These are phyloP conservation scores for Pseudisothecium myosuroides DNA, from an alignment of 225 moss, liverwort and hornwort species.

Conservation along the genomic window DNA sequence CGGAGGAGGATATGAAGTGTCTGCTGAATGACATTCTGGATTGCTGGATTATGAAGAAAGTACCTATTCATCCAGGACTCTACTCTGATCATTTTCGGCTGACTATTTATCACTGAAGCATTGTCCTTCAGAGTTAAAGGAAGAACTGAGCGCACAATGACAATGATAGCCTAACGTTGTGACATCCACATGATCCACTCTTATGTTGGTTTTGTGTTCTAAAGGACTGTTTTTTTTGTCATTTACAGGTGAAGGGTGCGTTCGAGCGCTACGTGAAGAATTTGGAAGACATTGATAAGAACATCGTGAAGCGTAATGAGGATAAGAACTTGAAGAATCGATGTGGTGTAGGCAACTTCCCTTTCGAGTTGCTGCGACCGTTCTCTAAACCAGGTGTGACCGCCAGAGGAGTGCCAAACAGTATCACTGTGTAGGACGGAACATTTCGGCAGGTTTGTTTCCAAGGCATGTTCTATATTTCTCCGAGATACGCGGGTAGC, in stretches of 20 bases:
- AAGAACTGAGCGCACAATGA: background rate
- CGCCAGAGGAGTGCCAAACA: conserved; percentile 40
- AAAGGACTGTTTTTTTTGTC: no score
- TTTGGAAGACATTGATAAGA: background rate
- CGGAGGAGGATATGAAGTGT: background rate
- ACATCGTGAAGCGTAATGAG: conserved; percentile 23
- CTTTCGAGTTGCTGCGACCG: conserved; percentile 30
- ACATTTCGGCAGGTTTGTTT: background rate
- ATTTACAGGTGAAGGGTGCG: conserved; percentile 6
- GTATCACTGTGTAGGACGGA: conserved; percentile 27
- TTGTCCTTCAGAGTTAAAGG: background rate
- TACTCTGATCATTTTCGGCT: background rate
- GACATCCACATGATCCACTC: background rate
- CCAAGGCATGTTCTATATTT: background rate
- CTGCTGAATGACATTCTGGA: background rate
- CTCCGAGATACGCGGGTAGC: background rate
- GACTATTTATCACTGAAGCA: background rate
- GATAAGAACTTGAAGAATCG: conserved; percentile 25
- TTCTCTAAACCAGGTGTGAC: conserved; percentile 31
- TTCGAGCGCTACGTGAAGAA: conserved; percentile 8
- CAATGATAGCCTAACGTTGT: background rate
- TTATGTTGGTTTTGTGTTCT: background rate
- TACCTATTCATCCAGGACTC: background rate
- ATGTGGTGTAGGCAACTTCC: conserved; percentile 10
- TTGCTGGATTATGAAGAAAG: background rate